These are phyloP conservation scores for Neocatenulostroma microsporum DNA, from an alignment of 2,329 filamentous ascomycete species.

Conservation along the genomic window DNA sequence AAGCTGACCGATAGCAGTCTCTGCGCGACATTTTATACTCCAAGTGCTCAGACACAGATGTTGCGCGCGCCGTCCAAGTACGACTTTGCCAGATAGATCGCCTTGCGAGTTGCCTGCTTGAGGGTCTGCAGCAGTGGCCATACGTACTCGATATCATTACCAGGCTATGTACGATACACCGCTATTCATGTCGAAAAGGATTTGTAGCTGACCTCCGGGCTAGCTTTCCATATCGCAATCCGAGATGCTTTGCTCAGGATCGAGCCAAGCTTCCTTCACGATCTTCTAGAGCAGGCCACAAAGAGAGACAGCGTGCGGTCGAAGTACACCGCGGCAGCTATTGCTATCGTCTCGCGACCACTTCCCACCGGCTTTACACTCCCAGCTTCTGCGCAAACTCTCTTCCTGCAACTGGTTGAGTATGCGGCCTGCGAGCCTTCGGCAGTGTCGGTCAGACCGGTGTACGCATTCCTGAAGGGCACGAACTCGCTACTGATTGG, in stretches of 20 bases:
- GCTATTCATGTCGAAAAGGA: too few relatives aligned
- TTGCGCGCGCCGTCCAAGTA: slow-evolving; percentile 41
- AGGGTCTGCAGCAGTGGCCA: slow-evolving; percentile 45
- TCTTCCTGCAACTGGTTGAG: slow-evolving; percentile 27
- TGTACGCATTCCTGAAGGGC: slow-evolving; percentile 27
- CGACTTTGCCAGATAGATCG: slow-evolving; percentile 44
- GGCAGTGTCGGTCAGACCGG: slow-evolving; percentile 21
- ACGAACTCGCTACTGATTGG: slow-evolving; percentile 24
- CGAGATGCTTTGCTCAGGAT: slow-evolving; percentile 26
- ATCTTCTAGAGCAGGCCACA: slow-evolving; percentile 22
- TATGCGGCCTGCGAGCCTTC: slow-evolving; percentile 22
- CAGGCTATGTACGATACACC: slow-evolving; percentile 36
- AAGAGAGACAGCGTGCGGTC: slow-evolving; percentile 11
- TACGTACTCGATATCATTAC: slow-evolving; percentile 45
- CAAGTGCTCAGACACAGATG: slow-evolving; percentile 25
- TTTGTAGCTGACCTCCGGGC: slow-evolving; percentile 1
- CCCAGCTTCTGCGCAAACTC: slow-evolving; percentile 26
- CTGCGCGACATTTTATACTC: slow-evolving; percentile 29
- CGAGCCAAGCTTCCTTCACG: slow-evolving; percentile 25
- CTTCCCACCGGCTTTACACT: slow-evolving; percentile 23
- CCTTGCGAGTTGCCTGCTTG: slow-evolving; percentile 40
- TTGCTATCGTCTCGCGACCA: slow-evolving; percentile 24
- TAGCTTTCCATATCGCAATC: slow-evolving; percentile 14
- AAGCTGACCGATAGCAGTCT: slow-evolving; percentile 4
- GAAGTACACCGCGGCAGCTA: slow-evolving; percentile 18